These are phyloP conservation scores for Cornus florida DNA, from an alignment of 148 eudicot species.

Conservation along the genomic window DNA sequence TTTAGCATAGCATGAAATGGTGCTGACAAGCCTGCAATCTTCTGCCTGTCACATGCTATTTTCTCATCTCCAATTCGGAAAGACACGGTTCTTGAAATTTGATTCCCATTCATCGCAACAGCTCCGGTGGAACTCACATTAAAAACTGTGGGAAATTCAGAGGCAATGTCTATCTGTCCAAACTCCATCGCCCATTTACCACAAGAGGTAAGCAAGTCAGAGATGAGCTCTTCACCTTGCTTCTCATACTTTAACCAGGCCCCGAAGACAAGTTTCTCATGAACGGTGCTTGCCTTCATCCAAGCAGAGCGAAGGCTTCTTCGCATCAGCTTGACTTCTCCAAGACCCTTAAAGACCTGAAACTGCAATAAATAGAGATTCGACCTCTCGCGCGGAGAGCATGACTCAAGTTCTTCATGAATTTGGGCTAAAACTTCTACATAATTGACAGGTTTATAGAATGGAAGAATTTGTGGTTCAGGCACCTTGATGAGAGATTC, in stretches of 20 bases:
- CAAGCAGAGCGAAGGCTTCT: conserved; percentile 91
- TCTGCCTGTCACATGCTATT: conserved; percentile 71
- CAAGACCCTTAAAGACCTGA: conserved; percentile 95
- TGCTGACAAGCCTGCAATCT: conserved; percentile 73
- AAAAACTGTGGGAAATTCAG: conserved; percentile 45
- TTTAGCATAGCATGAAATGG: conserved; percentile 92
- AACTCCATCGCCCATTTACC: conserved; percentile 72
- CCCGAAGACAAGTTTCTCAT: conserved; percentile 78
- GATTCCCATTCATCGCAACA: conserved; percentile 12
- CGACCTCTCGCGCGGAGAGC: conserved; percentile 60
- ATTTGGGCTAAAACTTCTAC: conserved; percentile 92
- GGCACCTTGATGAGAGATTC: conserved; percentile 92
- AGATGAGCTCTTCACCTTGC: conserved; percentile 77
- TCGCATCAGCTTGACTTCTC: conserved; percentile 83
- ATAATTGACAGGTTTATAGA: conserved; percentile 88
- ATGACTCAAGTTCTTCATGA: conserved; percentile 87
- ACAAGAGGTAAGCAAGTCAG: conserved; percentile 70
- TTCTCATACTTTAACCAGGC: conserved; percentile 96
- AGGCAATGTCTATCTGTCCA: conserved; percentile 67
- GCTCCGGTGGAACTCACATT: conserved; percentile 21
- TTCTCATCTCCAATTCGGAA: conserved; percentile 73
- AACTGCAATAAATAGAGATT: conserved; percentile 74
- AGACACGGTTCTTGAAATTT: conserved; percentile 44
- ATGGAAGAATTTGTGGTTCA: conserved; percentile 76
- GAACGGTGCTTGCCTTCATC: conserved; percentile 67